phyloP scores from a whole-genome alignment of 306 rosid species.

The Inga laurina region DNA sequence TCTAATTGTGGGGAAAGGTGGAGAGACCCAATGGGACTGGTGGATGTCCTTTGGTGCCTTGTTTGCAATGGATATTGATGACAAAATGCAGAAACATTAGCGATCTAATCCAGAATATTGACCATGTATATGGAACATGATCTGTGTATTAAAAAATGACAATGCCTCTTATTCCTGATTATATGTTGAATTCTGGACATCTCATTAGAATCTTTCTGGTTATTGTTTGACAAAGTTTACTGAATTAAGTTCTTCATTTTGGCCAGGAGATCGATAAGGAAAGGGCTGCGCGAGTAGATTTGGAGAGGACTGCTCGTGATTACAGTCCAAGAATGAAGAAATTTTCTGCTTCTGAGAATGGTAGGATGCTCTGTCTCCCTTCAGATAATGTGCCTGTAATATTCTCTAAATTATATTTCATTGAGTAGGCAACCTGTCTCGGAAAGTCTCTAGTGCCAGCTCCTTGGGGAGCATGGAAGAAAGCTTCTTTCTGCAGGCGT shows the following conservation, averaged over 20 bases:
- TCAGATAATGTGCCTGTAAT: conserved; percentile 27
- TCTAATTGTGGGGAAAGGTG: neutral
- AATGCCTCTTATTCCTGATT: conserved; percentile 16
- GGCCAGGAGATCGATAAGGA: conserved; percentile 90
- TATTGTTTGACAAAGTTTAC: conserved; percentile 27
- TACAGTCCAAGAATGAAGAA: conserved; percentile 56
- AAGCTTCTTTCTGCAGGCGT: conserved; percentile 95
- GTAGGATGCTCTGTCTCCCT: conserved; percentile 45
- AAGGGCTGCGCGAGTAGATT: conserved; percentile 83
- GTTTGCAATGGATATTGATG: neutral
- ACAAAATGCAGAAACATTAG: neutral
- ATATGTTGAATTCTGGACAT: conserved; percentile 17
- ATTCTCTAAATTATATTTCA: conserved; percentile 32
- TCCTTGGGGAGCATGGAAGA: conserved; percentile 96
- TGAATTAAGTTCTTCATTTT: conserved; percentile 37
- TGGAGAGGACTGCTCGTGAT: conserved; percentile 78
- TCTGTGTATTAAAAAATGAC: conserved; percentile 3
- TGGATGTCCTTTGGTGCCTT: neutral
- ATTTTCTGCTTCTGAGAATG: conserved; percentile 77
- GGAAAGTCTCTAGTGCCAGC: conserved; percentile 82
- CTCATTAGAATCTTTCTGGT: conserved; percentile 18
- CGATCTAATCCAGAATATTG: conserved; percentile 24
- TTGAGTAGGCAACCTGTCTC: conserved; percentile 74
- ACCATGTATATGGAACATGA: conserved; percentile 20
- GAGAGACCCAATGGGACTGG: neutral